phyloP scores from a whole-genome alignment of 257 asterid genomes.

The Solanum gandarillasii region DNA sequence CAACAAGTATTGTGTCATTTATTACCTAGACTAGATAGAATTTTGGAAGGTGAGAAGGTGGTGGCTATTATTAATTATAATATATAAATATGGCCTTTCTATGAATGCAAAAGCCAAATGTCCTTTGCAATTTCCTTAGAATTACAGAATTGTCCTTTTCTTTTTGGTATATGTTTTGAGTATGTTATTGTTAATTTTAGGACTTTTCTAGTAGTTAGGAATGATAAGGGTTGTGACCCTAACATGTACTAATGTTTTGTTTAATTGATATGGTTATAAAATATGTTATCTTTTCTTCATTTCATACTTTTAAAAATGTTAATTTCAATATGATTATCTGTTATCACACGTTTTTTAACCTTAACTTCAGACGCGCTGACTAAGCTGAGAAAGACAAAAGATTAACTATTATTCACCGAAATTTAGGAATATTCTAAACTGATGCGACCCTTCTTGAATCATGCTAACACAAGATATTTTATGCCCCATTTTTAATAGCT shows the following conservation, averaged over 20 bases:
- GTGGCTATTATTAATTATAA: background rate
- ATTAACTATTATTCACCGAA: background rate
- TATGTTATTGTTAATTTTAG: background rate
- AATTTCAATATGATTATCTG: background rate
- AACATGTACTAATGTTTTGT: background rate
- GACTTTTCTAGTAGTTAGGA: background rate
- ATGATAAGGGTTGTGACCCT: background rate
- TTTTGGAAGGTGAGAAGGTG: background rate
- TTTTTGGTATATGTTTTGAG: background rate
- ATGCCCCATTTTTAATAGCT: background rate
- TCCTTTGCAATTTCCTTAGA: background rate
- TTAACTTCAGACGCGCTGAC: background rate
- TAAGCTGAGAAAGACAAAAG: background rate
- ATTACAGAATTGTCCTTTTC: background rate
- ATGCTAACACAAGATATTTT: background rate
- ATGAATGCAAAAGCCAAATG: background rate
- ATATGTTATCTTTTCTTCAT: background rate
- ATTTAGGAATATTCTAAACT: background rate
- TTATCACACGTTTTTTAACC: background rate
- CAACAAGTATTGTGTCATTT: background rate
- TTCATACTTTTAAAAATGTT: rapidly evolving
- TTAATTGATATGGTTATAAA: background rate
- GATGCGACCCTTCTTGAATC: background rate
- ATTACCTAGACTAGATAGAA: background rate
- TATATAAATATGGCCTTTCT: background rate